A percentile compares a stretch with the other conserved stretches of the same genome.
Conservation (phyloP, 2,329 filamentous ascomycete species). For the Hypoxylon sp. region DNA sequence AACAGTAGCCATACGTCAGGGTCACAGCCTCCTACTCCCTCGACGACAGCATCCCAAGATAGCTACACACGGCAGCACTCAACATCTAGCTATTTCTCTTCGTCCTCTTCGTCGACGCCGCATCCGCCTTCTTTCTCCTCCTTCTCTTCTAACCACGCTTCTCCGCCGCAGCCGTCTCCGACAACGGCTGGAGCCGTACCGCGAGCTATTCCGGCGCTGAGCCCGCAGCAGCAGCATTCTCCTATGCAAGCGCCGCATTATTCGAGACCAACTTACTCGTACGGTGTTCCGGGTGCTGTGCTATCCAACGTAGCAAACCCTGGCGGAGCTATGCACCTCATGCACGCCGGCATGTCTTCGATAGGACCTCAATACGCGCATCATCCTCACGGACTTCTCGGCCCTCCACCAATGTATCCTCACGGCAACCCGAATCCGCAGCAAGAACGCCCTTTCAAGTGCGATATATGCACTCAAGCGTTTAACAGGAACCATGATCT, state of each 20-base stretch:
- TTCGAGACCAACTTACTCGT: conserved; percentile 47
- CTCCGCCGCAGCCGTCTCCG: conserved; percentile 60
- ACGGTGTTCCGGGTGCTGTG: conserved; percentile 65
- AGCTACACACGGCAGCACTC: conserved; percentile 68
- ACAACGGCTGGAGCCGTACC: conserved; percentile 56
- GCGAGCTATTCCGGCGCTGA: conserved; percentile 54
- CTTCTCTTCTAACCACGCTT: conserved; percentile 55
- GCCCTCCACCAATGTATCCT: conserved; percentile 68
- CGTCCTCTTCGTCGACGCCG: conserved; percentile 64
- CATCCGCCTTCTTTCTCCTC: conserved; percentile 61
- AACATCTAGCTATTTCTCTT: conserved; percentile 70
- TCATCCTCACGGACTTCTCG: conserved; percentile 59
- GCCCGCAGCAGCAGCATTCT: conserved; percentile 56
- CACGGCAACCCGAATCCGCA: conserved; percentile 62
- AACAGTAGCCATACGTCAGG: conserved; percentile 58
- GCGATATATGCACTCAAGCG: conserved; percentile 89
- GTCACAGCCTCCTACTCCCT: conserved; percentile 63
- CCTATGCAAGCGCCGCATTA: conserved; percentile 68
- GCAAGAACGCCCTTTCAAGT: conserved; percentile 92
- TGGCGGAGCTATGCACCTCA: conserved; percentile 75
- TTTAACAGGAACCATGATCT: conserved; percentile 98
- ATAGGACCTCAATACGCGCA: conserved; percentile 48
- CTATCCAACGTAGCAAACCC: conserved; percentile 85
- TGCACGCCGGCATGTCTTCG: conserved; percentile 66
- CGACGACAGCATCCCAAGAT: conserved; percentile 70